Evolutionary conservation across 1,139 yeast species (phyloP).

Genomic region (Scheffersomyces titani): DNA sequence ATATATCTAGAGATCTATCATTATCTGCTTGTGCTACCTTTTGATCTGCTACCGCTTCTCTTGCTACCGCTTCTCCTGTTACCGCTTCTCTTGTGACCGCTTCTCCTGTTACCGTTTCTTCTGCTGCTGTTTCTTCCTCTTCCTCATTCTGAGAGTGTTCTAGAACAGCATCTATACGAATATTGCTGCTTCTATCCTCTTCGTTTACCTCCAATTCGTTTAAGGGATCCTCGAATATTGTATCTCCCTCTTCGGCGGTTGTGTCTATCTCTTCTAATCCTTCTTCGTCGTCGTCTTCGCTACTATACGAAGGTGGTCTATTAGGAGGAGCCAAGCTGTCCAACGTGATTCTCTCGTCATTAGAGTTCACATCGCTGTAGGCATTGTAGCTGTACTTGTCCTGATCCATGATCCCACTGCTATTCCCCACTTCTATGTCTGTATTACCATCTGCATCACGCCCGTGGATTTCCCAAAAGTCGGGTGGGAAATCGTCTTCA

Average conservation of each 20-base stretch:
- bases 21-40: background rate
- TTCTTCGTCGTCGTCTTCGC: conserved; percentile 11
- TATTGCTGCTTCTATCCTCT: background rate
- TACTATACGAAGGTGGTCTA: conserved; percentile 39
- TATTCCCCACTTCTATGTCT: conserved; percentile 13
- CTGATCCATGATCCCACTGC: conserved; percentile 7
- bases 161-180: background rate
- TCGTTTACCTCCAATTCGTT: background rate
- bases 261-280: conserved; percentile 1
- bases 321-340: conserved; percentile 35
- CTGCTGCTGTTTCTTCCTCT: background rate
- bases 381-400: conserved; percentile 47
- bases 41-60: background rate
- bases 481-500: conserved; percentile 57
- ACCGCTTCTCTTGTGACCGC: background rate
- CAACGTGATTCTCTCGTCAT: conserved; percentile 44
- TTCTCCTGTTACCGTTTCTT: background rate
- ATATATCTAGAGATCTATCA: background rate
- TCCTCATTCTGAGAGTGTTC: background rate
- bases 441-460: conserved; percentile 10
- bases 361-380: conserved; percentile 33
- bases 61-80: background rate
- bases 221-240: conserved; percentile 2
- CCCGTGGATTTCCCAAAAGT: conserved; percentile 46
- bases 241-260: conserved; percentile 4